A percentile compares a stretch with the other conserved stretches of the same genome.
Evolutionary conservation across 1,139 yeast species (phyloP).

Genomic region (Diutina catenulata): DNA sequence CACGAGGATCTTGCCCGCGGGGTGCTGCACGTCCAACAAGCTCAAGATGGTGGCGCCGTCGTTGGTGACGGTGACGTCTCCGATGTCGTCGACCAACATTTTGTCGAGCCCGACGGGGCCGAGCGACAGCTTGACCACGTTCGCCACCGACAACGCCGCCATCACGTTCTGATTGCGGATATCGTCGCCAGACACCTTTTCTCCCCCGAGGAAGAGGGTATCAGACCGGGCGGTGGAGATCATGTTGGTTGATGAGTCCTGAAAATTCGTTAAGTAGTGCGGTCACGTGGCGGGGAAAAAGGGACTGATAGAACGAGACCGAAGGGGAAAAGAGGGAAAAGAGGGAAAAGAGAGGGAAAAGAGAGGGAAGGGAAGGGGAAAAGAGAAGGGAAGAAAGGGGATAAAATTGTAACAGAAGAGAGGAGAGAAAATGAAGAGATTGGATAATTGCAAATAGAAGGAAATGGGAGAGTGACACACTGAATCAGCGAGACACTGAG

Average conservation of each 20-base stretch:
- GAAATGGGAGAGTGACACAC: too few relatives aligned
- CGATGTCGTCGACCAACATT: slow-evolving; percentile 98
- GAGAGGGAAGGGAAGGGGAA: not conserved
- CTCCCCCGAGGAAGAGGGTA: slow-evolving; percentile 90
- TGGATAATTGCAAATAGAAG: too few relatives aligned
- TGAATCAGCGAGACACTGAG: too few relatives aligned
- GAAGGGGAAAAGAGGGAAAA: not conserved
- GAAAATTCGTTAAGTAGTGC: not conserved
- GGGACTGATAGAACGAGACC: not conserved
- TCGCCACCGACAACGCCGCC: slow-evolving; percentile 95
- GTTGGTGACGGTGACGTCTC: slow-evolving; percentile 96
- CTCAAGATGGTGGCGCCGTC: slow-evolving; percentile 97
- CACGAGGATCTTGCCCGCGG: slow-evolving; percentile 94
- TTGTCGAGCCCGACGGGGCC: slow-evolving; percentile 99
- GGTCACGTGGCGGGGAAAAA: not conserved
- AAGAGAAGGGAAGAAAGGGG: not conserved
- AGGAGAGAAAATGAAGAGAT: too few relatives aligned
- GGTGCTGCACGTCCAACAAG: slow-evolving; percentile 92
- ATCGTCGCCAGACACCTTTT: slow-evolving; percentile 91
- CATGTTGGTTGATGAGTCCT: slow-evolving; percentile 14
- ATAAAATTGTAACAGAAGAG: too few relatives aligned
- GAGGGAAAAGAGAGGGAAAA: not conserved
- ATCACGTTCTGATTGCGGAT: slow-evolving; percentile 91
- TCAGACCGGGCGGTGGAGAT: slow-evolving; percentile 70
- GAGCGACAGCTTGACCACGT: slow-evolving; percentile 89